Base-by-base conservation (phyloP, 805 yeast genomes). In the Suhomyces vadensis region DNA sequence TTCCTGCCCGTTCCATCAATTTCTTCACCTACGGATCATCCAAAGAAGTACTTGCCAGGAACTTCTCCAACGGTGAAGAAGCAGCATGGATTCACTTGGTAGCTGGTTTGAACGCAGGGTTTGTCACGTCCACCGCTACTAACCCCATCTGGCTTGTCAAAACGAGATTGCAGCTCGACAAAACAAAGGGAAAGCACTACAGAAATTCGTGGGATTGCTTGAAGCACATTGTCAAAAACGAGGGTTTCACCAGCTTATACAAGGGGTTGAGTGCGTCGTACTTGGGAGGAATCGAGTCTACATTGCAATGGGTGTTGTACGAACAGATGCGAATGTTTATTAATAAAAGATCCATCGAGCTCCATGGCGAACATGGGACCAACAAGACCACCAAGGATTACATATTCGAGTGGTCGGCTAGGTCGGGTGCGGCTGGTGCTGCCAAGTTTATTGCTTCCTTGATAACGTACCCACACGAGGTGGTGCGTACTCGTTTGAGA, bases 121-220 rank as follows among this genome's bases (percentile, higher is more conserved):
- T 92, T 60, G 92, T 85, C 13, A 94, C 99, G 0, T 85, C 96
- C 4, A 92, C 99, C 0, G 96, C 90, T 10, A 94, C 99, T 0
- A 94, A 94, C 62, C 99, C 99, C 9, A 94, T 94, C 46, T 94
- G 99, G 99, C 72, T 94, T 48, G 83, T 94, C 48, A 94, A 94
- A 67, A 94, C 99, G 0, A 76, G 99, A 57, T 77, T 94, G 42
- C 99, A 94, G 61, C 74, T 94, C 41, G 99, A 94, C 64, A 86
- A 84, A 60, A 77, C 87, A 25, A 69, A 64, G 41, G 75, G 77
- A 2, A 81, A 83, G 52, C 75, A 77, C 49, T 94, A 92, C 63
- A 83, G 77, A 47, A 91, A 87, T 65, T 87, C 96, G 3, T 75
- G 83, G 75, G 98, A 94, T 62, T 92, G 98, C 61, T 62, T 87